These are phyloP conservation scores for Taiozyma sp. DNA, from an alignment of 1,139 yeast genomes.

Conservation along the genomic window DNA sequence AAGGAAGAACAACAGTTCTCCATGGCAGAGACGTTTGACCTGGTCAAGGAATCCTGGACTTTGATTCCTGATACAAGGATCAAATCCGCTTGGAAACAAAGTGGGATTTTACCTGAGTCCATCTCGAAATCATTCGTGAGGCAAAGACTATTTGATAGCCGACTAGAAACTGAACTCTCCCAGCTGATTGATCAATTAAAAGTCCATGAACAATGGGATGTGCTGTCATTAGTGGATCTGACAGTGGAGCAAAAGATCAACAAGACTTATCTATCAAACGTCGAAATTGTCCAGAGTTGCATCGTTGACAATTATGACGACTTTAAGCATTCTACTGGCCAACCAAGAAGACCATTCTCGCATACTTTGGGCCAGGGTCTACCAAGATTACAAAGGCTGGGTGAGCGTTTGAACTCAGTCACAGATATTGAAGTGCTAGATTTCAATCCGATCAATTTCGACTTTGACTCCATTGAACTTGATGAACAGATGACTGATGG, in stretches of 20 bases:
- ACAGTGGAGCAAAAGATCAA: slow-evolving; percentile 53
- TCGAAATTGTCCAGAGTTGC: slow-evolving; percentile 60
- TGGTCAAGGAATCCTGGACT: slow-evolving; percentile 56
- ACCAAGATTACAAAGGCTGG: slow-evolving; percentile 18
- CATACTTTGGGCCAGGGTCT: slow-evolving; percentile 22
- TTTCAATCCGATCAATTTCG: slow-evolving; percentile 8
- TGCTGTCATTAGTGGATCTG: slow-evolving; percentile 49
- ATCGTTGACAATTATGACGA: slow-evolving; percentile 41
- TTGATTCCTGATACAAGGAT: slow-evolving; percentile 42
- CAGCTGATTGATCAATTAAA: slow-evolving; percentile 40
- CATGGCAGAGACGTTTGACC: slow-evolving; percentile 51
- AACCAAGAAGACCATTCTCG: slow-evolving; percentile 20
- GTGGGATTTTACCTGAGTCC: slow-evolving; percentile 33
- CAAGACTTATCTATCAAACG: slow-evolving; percentile 56
- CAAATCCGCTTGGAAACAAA: slow-evolving; percentile 48
- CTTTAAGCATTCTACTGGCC: slow-evolving; percentile 15
- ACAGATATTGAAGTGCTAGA: slow-evolving; percentile 6
- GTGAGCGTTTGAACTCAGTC: slow-evolving; percentile 9
- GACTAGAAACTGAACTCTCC: slow-evolving; percentile 33
- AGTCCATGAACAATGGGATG: slow-evolving; percentile 56
- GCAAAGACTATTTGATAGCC: slow-evolving; percentile 28
- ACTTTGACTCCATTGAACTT: slow-evolving; percentile 2
- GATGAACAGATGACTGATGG: not conserved
- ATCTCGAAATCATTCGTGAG: slow-evolving; percentile 20
- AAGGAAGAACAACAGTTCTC: slow-evolving; percentile 41